Evolutionary conservation across 768 basidiomycete genomes (phyloP).

Genomic region (Hirschioporus abietinus): DNA sequence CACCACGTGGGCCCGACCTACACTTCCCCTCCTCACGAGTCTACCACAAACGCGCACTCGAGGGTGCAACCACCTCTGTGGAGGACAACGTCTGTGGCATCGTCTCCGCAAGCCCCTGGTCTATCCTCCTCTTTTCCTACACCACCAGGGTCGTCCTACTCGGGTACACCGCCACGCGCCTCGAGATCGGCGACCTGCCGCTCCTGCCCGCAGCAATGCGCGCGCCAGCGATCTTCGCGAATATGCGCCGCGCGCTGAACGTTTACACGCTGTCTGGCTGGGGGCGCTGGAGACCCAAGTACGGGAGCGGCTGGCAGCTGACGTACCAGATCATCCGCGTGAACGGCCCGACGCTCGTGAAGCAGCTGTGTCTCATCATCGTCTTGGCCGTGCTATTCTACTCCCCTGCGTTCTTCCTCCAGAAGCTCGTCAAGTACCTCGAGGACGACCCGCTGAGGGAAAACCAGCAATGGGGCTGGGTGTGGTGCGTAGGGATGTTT

Average conservation of each 20-base stretch:
- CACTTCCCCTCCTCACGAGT: constrained; percentile 70
- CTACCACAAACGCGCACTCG: constrained; percentile 67
- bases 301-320: constrained; percentile 62
- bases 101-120: constrained; percentile 46
- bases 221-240: constrained; percentile 50
- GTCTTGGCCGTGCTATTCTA: constrained; percentile 63
- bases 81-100: constrained; percentile 71
- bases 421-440: constrained; percentile 54
- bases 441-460: constrained; percentile 55
- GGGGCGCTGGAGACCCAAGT: constrained; percentile 50
- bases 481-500: constrained; percentile 52
- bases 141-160: constrained; percentile 85
- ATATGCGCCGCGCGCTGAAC: constrained; percentile 56
- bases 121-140: constrained; percentile 75
- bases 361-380: constrained; percentile 46
- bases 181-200: constrained; percentile 87
- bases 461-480: constrained; percentile 68
- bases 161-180: constrained; percentile 63
- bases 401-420: constrained; percentile 54
- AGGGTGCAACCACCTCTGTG: constrained; percentile 56
- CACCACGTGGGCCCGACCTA: constrained; percentile 68
- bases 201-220: constrained; percentile 75
- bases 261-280: constrained; percentile 41
- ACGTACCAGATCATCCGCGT: constrained; percentile 55
- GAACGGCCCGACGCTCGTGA: constrained; percentile 39